phyloP scores from a whole-genome alignment of 805 yeast genomes.

The Hemisphaericaspora nanyangensis region DNA sequence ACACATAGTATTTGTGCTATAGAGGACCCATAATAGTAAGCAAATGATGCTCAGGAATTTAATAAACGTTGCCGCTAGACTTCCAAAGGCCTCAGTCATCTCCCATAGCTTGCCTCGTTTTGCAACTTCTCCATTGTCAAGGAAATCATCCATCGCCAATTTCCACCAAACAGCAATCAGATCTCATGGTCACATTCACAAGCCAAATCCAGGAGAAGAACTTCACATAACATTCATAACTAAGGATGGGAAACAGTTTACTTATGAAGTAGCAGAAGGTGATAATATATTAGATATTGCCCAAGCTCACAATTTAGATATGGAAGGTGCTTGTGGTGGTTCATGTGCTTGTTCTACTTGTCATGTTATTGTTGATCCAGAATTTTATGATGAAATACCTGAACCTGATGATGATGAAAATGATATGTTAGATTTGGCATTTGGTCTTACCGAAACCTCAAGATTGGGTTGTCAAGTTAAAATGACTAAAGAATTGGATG shows the following conservation, averaged over 20 bases:
- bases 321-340: constrained; percentile 99
- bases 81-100: not conserved
- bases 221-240: constrained; percentile 76
- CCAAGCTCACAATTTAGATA: constrained; percentile 86
- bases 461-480: constrained; percentile 91
- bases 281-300: constrained; percentile 92
- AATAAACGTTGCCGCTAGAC: not conserved
- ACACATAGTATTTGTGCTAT: too few relatives aligned
- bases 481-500: constrained; percentile 89
- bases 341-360: constrained; percentile 99
- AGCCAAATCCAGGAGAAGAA: constrained; percentile 93
- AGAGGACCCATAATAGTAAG: too few relatives aligned
- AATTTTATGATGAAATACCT: constrained; percentile 81
- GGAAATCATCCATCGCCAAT: not conserved
- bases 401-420: constrained; percentile 98
- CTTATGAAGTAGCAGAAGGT: constrained; percentile 86
- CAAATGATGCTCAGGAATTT: not conserved
- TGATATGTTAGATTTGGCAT: constrained; percentile 96
- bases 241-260: constrained; percentile 81
- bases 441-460: constrained; percentile 95
- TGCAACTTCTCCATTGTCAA: not conserved
- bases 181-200: constrained; percentile 81
- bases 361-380: constrained; percentile 95
- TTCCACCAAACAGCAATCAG: constrained; percentile 17
- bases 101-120: not conserved